Conservation (phyloP, 2,329 filamentous ascomycete species). For the Apiospora marii region DNA sequence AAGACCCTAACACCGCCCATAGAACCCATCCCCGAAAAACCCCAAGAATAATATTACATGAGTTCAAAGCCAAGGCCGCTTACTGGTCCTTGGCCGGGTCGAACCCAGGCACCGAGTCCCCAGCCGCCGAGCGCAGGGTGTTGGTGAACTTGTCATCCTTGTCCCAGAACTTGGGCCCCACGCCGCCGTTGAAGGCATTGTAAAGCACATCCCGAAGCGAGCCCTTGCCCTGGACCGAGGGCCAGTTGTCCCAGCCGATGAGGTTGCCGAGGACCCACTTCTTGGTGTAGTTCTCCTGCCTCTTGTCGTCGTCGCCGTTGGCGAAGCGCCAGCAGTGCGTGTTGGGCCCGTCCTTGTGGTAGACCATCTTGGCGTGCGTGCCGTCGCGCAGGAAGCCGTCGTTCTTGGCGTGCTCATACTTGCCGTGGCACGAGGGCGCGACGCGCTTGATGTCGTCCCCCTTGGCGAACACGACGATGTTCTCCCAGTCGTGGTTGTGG, state of each 20-base stretch:
- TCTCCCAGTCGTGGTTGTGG: constrained; percentile 39
- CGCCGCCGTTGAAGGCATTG: neutral
- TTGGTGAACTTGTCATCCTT: constrained; percentile 16
- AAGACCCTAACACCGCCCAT: neutral
- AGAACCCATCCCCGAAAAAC: neutral
- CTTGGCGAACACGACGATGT: constrained; percentile 32
- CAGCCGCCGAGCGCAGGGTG: constrained; percentile 13
- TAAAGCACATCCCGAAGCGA: neutral
- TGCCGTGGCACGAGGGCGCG: constrained; percentile 25
- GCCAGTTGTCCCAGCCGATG: constrained; percentile 25
- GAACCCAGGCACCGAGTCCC: constrained; percentile 13
- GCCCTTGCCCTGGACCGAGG: neutral
- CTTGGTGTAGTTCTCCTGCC: constrained; percentile 27
- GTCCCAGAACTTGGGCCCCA: constrained; percentile 25
- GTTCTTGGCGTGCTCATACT: constrained; percentile 20
- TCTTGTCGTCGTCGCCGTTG: constrained; percentile 26
- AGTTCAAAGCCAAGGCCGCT: neutral
- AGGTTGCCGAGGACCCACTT: constrained; percentile 26
- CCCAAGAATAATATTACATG: neutral
- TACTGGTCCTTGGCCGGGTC: constrained; percentile 21
- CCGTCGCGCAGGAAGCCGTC: constrained; percentile 19
- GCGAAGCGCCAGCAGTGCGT: constrained; percentile 27
- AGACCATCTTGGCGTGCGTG: constrained; percentile 28
- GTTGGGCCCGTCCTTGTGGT: constrained; percentile 26
- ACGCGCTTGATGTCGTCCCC: constrained; percentile 23